Evolutionary conservation across 176 grass and related monocot species (phyloP).

Genomic region (Oryza australiensis): DNA sequence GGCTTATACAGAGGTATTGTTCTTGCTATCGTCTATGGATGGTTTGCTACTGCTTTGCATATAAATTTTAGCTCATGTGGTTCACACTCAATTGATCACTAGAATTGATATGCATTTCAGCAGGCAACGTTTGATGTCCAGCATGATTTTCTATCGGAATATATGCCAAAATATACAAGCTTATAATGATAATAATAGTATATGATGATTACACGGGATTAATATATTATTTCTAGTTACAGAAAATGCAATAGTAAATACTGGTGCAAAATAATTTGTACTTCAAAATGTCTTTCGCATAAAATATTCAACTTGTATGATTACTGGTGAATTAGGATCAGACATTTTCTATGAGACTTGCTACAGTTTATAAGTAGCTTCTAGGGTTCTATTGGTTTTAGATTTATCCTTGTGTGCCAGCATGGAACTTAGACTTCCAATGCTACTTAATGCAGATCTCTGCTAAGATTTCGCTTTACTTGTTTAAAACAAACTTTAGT

Average conservation of each 20-base stretch:
- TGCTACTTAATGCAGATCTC: not conserved
- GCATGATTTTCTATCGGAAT: not conserved
- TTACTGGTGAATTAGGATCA: not conserved
- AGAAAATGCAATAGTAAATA: not conserved
- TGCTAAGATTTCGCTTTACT: not conserved
- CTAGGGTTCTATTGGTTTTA: not conserved
- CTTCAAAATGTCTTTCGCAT: not conserved
- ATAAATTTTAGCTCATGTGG: conserved; percentile 8
- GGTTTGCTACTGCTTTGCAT: conserved; percentile 9
- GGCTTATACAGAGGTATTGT: conserved; percentile 76
- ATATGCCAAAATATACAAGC: not conserved
- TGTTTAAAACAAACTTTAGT: not conserved
- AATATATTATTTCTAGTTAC: not conserved
- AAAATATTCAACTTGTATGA: not conserved
- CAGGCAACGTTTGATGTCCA: not conserved
- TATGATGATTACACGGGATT: not conserved
- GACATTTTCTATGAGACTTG: not conserved
- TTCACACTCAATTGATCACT: not conserved
- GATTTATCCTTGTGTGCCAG: not conserved
- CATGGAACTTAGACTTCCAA: not conserved
- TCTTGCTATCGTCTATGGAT: not conserved
- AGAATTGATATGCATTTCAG: not conserved
- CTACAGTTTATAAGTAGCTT: not conserved
- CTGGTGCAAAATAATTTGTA: not conserved
- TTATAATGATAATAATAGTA: not conserved